Base-by-base conservation (phyloP, 768 basidiomycete species). In the Dacryopinax spathularia region DNA sequence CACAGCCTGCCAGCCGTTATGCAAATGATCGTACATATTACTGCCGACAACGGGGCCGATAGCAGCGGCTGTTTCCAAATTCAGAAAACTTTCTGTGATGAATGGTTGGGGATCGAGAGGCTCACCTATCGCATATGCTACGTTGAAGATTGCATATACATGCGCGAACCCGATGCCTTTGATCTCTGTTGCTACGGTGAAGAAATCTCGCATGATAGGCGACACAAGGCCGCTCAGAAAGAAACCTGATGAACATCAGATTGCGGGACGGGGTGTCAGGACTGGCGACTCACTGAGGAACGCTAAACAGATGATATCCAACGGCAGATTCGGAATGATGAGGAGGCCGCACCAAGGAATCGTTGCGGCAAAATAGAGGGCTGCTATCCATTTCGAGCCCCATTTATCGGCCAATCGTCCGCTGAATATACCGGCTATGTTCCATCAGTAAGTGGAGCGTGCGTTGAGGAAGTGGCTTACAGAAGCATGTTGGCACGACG, bases 81-180 rank as follows among this genome's bases (percentile, higher is more conserved):
- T 48, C 22, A 34, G 5, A 33, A 34, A 31, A 4, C 10, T 20
- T 25, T 16, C 15, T 39, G 35, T 25, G 39, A 3, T 20, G 16
- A 29, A 13, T 35, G 25, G 35, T 41, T 33, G 35, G 37, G 34
- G 62, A 41, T 62, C 35, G 22, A 31, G 4, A 6, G 18, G 35
- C 31, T 5, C 43, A 33, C 86, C 87, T 63, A 86, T 70, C 1
- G 84, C 87, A 65, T 83, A 88, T 1, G 82, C 82, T 12, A 89
- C 69, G 73, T 88, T 90, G 70, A 87, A 88, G 0, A 82, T 84
- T 2, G 83, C 87, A 68, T 87, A 89, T 2, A 86, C 78, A 68
- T 89, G 87, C 0, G 81, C 87, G 72, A 85, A 90, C 33, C 87
- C 88, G 35, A 89, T 77, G 2, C 86, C 86, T 34, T 80, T 79